Conservation (phyloP, 108 stramenopile species). For the Skeletonema grethae region DNA sequence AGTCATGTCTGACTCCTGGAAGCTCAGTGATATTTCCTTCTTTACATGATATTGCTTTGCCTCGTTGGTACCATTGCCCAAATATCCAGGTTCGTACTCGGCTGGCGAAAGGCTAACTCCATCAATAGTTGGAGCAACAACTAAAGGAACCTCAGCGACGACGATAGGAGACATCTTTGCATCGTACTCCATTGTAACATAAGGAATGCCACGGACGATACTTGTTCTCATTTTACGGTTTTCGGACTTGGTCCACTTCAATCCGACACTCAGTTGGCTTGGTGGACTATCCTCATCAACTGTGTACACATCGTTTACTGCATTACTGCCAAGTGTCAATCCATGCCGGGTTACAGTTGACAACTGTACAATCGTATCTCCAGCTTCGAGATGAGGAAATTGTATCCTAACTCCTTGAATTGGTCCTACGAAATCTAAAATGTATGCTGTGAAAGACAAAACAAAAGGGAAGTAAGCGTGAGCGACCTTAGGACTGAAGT, state of each 20-base stretch:
- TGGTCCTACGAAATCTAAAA: conserved; percentile 70
- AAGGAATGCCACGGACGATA: conserved; percentile 89
- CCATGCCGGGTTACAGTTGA: conserved; percentile 62
- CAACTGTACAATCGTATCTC: conserved; percentile 62
- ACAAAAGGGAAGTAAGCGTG: background rate
- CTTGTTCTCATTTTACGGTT: conserved; percentile 61
- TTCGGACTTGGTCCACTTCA: conserved; percentile 52
- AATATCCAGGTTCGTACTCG: conserved; percentile 31
- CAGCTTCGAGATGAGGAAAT: conserved; percentile 48
- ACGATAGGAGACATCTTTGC: conserved; percentile 43
- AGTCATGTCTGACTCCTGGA: conserved; percentile 77
- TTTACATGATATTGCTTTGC: conserved; percentile 41
- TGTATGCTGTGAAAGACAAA: conserved; percentile 43
- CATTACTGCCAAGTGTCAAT: conserved; percentile 63
- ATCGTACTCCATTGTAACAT: conserved; percentile 83
- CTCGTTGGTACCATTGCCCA: conserved; percentile 12
- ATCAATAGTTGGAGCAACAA: conserved; percentile 16
- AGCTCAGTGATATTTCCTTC: conserved; percentile 65
- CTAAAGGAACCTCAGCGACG: conserved; percentile 17
- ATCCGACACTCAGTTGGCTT: conserved; percentile 62
- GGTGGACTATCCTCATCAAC: conserved; percentile 46
- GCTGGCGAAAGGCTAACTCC: conserved; percentile 11
- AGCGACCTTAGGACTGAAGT: background rate
- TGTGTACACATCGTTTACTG: conserved; percentile 32
- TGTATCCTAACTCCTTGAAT: conserved; percentile 76